phyloP scores from a whole-genome alignment of 495 filamentous ascomycete genomes.

The Penicillium verhagenii region DNA sequence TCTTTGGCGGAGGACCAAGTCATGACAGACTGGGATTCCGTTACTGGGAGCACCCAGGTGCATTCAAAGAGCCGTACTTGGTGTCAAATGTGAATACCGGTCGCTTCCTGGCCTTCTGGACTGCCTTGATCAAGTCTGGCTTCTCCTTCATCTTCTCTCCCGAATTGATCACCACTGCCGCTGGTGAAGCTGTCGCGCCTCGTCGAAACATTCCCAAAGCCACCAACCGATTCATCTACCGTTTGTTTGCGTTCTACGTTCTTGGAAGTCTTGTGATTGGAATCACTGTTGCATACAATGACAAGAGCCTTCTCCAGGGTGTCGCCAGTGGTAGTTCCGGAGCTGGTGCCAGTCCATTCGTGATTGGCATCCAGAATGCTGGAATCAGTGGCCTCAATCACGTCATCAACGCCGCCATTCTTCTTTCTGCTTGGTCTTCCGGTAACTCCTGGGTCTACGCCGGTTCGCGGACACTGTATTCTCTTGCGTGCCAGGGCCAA shows the following conservation, averaged over 20 bases:
- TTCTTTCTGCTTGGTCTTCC: constrained; percentile 65
- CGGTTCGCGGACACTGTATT: constrained; percentile 71
- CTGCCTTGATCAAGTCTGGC: constrained; percentile 42
- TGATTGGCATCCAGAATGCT: constrained; percentile 58
- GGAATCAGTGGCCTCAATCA: constrained; percentile 63
- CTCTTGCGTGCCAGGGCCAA: constrained; percentile 65
- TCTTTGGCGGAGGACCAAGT: constrained; percentile 62
- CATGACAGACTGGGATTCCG: constrained; percentile 67
- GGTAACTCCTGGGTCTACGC: constrained; percentile 78
- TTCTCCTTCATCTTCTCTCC: constrained; percentile 62
- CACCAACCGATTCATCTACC: constrained; percentile 77
- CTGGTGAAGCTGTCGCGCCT: constrained; percentile 76
- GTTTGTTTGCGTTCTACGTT: constrained; percentile 77
- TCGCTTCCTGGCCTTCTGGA: constrained; percentile 43
- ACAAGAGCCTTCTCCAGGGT: constrained; percentile 51
- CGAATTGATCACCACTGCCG: constrained; percentile 73
- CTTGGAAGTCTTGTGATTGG: constrained; percentile 55
- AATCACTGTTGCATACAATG: constrained; percentile 50
- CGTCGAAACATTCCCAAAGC: constrained; percentile 75
- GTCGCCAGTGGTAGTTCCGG: constrained; percentile 43
- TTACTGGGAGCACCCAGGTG: constrained; percentile 68
- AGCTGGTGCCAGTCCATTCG: constrained; percentile 53
- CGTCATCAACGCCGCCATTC: constrained; percentile 73
- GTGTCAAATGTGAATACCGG: constrained; percentile 27
- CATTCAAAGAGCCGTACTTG: constrained; percentile 56